Evolutionary conservation across 2,329 filamentous ascomycete genomes (phyloP).

Genomic region (Colletotrichum scovillei): DNA sequence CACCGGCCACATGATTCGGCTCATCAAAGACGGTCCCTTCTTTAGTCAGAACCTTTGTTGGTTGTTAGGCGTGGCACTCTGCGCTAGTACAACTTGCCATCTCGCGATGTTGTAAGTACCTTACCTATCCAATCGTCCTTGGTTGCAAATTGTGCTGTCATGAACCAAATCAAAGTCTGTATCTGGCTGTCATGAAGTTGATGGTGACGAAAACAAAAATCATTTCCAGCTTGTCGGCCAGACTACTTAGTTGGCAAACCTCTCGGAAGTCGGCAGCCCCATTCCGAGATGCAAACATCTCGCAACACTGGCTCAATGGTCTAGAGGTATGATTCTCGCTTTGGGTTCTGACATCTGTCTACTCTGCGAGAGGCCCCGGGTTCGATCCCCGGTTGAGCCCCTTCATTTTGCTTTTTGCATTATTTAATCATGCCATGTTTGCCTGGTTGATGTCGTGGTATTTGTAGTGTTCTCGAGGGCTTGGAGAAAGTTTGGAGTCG

Average conservation of each 20-base stretch:
- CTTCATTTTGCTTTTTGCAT: constrained; percentile 6
- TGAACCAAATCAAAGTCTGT: not conserved
- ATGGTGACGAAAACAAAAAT: no score
- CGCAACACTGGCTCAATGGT: constrained; percentile 41
- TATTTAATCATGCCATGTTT: not conserved
- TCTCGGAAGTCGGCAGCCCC: not conserved
- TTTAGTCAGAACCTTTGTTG: not conserved
- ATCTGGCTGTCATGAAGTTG: no score
- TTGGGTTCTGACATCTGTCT: constrained; percentile 38
- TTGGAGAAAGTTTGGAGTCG: not conserved
- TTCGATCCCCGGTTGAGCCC: constrained; percentile 47
- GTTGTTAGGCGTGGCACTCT: not conserved
- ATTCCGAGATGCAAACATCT: not conserved
- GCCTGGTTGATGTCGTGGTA: not conserved
- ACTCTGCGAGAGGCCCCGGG: constrained; percentile 47
- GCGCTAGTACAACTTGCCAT: not conserved
- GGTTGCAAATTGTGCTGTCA: not conserved
- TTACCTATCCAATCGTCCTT: not conserved
- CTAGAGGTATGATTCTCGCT: constrained; percentile 50
- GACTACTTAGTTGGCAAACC: not conserved
- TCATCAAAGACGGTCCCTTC: not conserved
- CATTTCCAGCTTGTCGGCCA: no score
- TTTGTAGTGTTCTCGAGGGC: not conserved
- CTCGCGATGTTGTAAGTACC: not conserved
- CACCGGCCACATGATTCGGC: not conserved